Percentiles rank a stretch among this genome's conserved stretches.
Evolutionary conservation across 139 green algal genomes (phyloP).

Genomic region (Edaphochlamys debaryana): DNA sequence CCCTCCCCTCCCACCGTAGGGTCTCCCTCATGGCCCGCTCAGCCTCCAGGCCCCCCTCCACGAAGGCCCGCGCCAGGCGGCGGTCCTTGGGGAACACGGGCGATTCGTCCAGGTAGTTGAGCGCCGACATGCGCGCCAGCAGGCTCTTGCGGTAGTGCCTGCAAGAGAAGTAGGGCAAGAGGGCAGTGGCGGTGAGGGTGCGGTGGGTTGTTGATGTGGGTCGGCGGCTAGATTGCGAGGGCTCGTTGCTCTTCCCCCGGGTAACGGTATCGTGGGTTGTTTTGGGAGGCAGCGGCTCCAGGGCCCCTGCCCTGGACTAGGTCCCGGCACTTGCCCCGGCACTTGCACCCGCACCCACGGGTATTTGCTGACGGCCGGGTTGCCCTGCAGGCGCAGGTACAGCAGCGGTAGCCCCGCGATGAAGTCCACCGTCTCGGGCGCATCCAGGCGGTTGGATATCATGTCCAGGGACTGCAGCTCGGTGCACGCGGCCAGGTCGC

Average conservation of each 20-base stretch:
- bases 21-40: conserved; percentile 50
- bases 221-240: no score
- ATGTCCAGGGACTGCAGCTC: conserved; percentile 70
- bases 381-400: conserved; percentile 70
- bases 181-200: background rate
- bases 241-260: no score
- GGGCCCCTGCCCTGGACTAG: no score
- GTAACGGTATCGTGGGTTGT: no score
- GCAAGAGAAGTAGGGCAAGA: background rate
- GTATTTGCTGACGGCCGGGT: conserved; percentile 64
- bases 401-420: conserved; percentile 56
- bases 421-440: conserved; percentile 55
- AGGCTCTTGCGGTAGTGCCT: conserved; percentile 81
- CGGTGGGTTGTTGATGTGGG: background rate
- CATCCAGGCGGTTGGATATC: conserved; percentile 59
- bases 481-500: conserved; percentile 50
- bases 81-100: conserved; percentile 71
- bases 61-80: conserved; percentile 69
- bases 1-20: no score
- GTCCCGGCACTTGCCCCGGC: no score
- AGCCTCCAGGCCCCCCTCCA: conserved; percentile 55
- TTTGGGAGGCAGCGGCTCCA: no score
- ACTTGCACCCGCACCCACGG: no score
- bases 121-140: conserved; percentile 66
- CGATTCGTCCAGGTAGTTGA: conserved; percentile 80